phyloP scores from a whole-genome alignment of 148 eudicot genomes.

The Chenopodium formosanum region DNA sequence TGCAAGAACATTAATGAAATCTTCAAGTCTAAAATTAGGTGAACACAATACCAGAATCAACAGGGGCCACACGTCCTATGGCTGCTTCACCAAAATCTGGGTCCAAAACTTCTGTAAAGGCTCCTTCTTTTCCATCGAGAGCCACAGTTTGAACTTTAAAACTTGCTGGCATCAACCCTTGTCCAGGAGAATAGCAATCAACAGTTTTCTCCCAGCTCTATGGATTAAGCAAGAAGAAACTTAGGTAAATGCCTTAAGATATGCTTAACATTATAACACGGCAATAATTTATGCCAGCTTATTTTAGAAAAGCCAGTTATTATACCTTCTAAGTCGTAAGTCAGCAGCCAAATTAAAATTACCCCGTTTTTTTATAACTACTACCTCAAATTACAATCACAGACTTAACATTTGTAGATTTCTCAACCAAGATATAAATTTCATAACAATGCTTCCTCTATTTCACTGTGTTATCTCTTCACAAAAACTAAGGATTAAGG shows the following conservation, averaged over 20 bases:
- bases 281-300: background rate
- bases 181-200: slow-evolving; percentile 87
- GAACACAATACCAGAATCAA: slow-evolving; percentile 71
- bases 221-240: background rate
- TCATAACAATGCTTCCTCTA: background rate
- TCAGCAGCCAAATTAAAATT: background rate
- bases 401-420: background rate
- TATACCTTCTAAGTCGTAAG: background rate
- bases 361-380: background rate
- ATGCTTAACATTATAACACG: background rate
- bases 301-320: too few species aligned
- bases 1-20: background rate
- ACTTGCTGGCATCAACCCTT: slow-evolving; percentile 97
- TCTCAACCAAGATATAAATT: background rate
- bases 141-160: slow-evolving; percentile 66
- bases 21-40: background rate
- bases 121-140: slow-evolving; percentile 62
- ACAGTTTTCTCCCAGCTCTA: slow-evolving; percentile 97
- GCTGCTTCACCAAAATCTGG: slow-evolving; percentile 99
- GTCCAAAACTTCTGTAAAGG: slow-evolving; percentile 74
- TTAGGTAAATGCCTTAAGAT: background rate
- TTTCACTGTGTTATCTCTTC: background rate
- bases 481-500: background rate
- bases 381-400: background rate
- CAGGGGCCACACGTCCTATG: slow-evolving; percentile 92